Base-by-base conservation (phyloP, 208 protist species). In the Leishmania major region DNA sequence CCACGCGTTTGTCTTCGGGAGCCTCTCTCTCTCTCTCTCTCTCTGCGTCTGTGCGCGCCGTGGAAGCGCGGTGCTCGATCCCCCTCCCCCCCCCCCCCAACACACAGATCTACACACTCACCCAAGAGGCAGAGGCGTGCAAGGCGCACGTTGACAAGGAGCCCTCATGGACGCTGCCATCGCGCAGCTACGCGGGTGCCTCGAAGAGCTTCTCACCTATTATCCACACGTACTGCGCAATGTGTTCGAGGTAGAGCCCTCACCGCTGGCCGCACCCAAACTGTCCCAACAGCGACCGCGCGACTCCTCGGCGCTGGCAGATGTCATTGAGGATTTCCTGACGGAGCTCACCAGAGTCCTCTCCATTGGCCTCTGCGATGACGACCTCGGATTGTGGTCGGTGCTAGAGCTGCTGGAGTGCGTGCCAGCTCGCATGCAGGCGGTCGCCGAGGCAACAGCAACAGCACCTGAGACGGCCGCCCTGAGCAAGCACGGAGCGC, bases 351-450 rank as follows among this genome's bases (percentile, higher is more conserved):
- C 88, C n/a, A 37, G 79, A 49, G 84, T 89, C 17, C 76, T 93
- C 2, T 93, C 90, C 3, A 62, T 84, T 22, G 90, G 89, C 35
- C 87, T 95, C 31, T 57, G 83, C 55, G 81, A 86, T 19, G 84
- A 53, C 31, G 77, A 76, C 5, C 55, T 85, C 28, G 86, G 91
- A 31, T 73, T 93, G 70, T 93, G 90, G 92, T 82, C 84, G n/a
- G 89, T 95, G 37, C 83, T 95, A 28, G 87, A 91, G 66, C 89
- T 91, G 45, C 81, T 95, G 4, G 74, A 86, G 60, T 83, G 78
- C 62, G 78, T 84, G 49, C 57, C 78, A 71, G 69, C 57, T 28
- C 84, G 84, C 37, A 66, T 81, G 62, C 79, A 73, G 59, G 76
- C 81, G 15, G 81, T 43, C 8, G 81, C 81, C 2, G 75, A 76